Base-by-base conservation (phyloP, 23 red algal genomes). In the Gracilaria domingensis region DNA sequence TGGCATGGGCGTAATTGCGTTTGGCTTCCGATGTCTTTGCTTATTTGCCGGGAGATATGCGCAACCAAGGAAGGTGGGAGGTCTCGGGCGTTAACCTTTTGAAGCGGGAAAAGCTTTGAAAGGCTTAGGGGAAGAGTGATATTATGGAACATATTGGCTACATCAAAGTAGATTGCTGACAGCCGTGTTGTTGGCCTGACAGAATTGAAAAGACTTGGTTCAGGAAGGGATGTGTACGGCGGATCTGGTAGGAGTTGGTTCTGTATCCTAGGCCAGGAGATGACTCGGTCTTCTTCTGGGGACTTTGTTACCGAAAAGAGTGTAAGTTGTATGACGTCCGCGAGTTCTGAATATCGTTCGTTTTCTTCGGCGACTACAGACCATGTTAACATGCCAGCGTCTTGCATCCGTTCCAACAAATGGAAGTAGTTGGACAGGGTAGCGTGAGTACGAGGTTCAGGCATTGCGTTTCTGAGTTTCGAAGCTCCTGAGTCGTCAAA, bases 81-180 rank as follows among this genome's bases (percentile, higher is more conserved):
- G 14, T 25, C 25, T 12, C 2, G 13, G 25, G 65, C 25, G 23
- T 38, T 7, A 7, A 70, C 28, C 4, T 2, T 28, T 36, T 16
- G 23, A 14, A 70, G 65, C 35, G 23, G 65, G 18, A 70, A 70
- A 17, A 70, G 14, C 25, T 70, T 70, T 14, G 65, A 70, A 1
- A 70, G 65, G 18, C 13, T 24, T 36, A 70, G 8, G 12, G 65
- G 65, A 24, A 33, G 65, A 12, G 12, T 34, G 4, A 70, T 70
- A 26, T 70, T 70, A 17, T 70, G 65, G 16, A 70, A 70, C 65
- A 70, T 70, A 34, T 70, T 70, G 4, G 23, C 65, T 17, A 70
- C 28, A 34, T 70, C 65, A 38, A 70, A 70, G 65, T 70, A 70
- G 35, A 70, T 25, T 36, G 65, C 30, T 12, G 35, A 70, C 1